Percentiles rank a stretch among this genome's conserved stretches.
These are phyloP conservation scores for Vanderwaltozyma verrucispora DNA, from an alignment of 805 yeast species.

Conservation along the genomic window DNA sequence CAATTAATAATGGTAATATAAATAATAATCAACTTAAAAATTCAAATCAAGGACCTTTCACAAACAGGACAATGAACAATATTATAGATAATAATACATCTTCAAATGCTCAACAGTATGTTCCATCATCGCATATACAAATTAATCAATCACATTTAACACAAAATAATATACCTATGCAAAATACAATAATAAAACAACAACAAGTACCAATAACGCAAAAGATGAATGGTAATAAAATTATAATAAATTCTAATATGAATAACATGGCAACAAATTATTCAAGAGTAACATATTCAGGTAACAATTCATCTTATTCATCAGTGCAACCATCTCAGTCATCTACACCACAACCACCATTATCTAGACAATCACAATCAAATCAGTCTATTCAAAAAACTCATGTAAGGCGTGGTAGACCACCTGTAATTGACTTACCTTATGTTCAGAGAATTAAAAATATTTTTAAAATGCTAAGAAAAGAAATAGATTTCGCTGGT, in stretches of 20 bases:
- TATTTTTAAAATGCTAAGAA: constrained; percentile 70
- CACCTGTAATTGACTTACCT: constrained; percentile 28
- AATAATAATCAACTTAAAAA: not conserved
- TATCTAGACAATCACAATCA: not conserved
- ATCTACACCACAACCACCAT: constrained; percentile 7
- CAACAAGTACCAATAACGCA: not conserved
- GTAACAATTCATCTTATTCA: not conserved
- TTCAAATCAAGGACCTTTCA: too few species aligned
- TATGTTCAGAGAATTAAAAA: constrained; percentile 88
- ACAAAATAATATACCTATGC: too few species aligned
- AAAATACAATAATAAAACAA: too few species aligned
- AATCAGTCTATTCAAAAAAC: constrained; percentile 9
- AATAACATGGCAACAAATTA: not conserved
- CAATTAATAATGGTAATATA: not conserved
- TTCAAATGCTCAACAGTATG: too few species aligned
- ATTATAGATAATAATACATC: too few species aligned
- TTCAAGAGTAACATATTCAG: not conserved
- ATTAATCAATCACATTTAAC: too few species aligned
- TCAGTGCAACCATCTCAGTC: constrained; percentile 2
- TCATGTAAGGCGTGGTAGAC: constrained; percentile 29
- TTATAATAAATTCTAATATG: not conserved
- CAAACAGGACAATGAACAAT: too few species aligned
- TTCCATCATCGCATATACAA: too few species aligned
- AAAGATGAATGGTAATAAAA: not conserved
- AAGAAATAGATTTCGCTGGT: constrained; percentile 47